A percentile compares a stretch with the other conserved stretches of the same genome.
Evolutionary conservation across 352 stramenopile genomes (phyloP).

Genomic region (Pythium rishiriense): DNA sequence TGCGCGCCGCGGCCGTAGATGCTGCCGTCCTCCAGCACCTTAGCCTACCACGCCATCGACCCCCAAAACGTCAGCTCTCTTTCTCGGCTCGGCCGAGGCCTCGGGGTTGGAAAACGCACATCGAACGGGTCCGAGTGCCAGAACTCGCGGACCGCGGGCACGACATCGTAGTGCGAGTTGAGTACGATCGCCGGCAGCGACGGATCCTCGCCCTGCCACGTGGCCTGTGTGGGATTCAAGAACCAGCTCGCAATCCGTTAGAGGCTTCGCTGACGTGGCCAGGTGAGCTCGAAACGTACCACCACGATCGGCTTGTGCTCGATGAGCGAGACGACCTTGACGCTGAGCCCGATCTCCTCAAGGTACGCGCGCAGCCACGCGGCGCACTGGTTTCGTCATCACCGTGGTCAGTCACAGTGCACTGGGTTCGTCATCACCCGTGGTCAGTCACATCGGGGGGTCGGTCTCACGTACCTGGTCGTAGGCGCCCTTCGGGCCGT

Average conservation of each 20-base stretch:
- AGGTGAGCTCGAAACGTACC: no score
- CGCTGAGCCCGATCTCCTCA: constrained; percentile 32
- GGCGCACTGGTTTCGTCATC: constrained; percentile 40
- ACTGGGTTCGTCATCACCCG: constrained; percentile 31
- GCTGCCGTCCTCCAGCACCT: constrained; percentile 82
- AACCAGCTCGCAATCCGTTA: not conserved
- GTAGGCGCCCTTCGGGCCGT: constrained; percentile 69
- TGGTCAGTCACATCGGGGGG: constrained; percentile 2
- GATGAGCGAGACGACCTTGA: constrained; percentile 55
- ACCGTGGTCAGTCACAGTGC: constrained; percentile 26
- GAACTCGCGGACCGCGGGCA: constrained; percentile 84
- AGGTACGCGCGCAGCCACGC: constrained; percentile 57
- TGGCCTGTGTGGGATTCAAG: constrained; percentile 33
- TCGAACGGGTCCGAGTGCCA: constrained; percentile 93
- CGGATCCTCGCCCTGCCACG: constrained; percentile 84
- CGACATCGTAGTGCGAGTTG: constrained; percentile 97
- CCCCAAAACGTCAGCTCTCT: no score
- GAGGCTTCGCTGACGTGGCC: no score
- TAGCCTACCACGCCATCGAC: constrained; percentile 54
- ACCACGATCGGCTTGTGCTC: constrained; percentile 91
- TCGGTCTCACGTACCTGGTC: constrained; percentile 48
- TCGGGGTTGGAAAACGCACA: constrained; percentile 30
- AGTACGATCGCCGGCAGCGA: constrained; percentile 89
- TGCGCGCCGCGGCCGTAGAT: constrained; percentile 94
- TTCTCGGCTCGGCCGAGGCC: no score